Percentiles rank a stretch among this genome's conserved stretches.
These are phyloP conservation scores for Corchorus capsularis DNA, from an alignment of 345 rosid genomes.

Conservation along the genomic window DNA sequence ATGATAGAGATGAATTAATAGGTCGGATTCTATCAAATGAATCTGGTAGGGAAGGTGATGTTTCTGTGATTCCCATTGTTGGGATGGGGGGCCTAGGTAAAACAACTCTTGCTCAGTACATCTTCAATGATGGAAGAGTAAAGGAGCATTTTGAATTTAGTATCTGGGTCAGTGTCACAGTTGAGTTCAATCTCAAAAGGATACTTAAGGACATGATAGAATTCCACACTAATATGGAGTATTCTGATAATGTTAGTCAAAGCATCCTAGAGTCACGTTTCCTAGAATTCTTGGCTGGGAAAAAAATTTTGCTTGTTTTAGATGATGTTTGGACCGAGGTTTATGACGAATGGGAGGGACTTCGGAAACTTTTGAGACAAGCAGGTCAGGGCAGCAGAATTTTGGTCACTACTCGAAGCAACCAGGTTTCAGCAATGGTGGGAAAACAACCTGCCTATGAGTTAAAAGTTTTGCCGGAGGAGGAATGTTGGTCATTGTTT, in stretches of 20 bases:
- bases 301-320: no score
- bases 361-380: no score
- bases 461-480: no score
- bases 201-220: conserved; percentile 14
- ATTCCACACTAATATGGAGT: no score
- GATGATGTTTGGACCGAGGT: no score
- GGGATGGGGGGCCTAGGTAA: conserved; percentile 22
- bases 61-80: no score
- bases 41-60: not conserved
- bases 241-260: not conserved
- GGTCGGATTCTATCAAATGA: not conserved
- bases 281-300: not conserved
- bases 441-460: no score
- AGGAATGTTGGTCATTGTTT: no score
- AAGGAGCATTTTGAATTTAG: not conserved
- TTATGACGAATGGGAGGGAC: no score
- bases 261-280: not conserved
- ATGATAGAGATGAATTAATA: not conserved
- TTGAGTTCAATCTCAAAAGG: not conserved
- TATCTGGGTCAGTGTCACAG: conserved; percentile 15
- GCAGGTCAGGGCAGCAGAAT: no score
- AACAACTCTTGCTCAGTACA: conserved; percentile 16
- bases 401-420: no score
- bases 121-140: not conserved
- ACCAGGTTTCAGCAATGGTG: no score